Conservation (phyloP, 1,284 basidiomycete species). For the Porogramme epimiltina region DNA sequence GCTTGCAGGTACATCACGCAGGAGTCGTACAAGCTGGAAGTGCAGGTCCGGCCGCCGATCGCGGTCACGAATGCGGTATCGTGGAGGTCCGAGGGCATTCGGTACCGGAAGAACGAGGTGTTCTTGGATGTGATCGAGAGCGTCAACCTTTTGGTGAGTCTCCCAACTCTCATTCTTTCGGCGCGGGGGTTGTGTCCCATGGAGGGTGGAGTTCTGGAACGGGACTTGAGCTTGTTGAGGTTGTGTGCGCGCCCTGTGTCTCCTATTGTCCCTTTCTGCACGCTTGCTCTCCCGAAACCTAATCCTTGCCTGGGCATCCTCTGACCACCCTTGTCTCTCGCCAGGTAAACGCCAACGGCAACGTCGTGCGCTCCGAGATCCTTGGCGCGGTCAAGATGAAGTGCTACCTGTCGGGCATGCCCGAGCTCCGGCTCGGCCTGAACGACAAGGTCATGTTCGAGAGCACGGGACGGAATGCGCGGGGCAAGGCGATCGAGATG, state of each 20-base stretch:
- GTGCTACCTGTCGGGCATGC: constrained; percentile 99
- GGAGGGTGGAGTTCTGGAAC: no score
- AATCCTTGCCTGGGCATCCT: not conserved
- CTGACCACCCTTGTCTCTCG: no score
- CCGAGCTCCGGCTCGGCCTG: constrained; percentile 91
- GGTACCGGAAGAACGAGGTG: constrained; percentile 99
- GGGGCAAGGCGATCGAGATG: constrained; percentile 99
- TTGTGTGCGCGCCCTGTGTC: no score
- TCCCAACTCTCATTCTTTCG: no score
- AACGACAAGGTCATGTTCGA: constrained; percentile 99
- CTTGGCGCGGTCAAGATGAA: constrained; percentile 99
- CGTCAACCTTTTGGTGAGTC: constrained; percentile 86
- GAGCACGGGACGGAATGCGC: constrained; percentile 90
- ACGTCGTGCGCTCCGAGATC: constrained; percentile 97
- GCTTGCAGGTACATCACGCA: constrained; percentile 91
- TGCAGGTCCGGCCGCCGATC: constrained; percentile 95
- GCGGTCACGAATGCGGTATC: constrained; percentile 99
- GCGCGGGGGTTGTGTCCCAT: no score
- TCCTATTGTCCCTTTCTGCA: no score
- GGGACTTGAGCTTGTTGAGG: no score
- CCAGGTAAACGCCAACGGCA: constrained; percentile 96
- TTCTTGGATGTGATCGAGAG: constrained; percentile 99
- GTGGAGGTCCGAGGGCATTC: constrained; percentile 97
- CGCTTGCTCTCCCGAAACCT: no score
- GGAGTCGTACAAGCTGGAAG: constrained; percentile 97